Evolutionary conservation across 2,329 filamentous ascomycete genomes (phyloP), one percentile per base, ranked within the genome.

Genomic region (Penicillium brasilianum): DNA sequence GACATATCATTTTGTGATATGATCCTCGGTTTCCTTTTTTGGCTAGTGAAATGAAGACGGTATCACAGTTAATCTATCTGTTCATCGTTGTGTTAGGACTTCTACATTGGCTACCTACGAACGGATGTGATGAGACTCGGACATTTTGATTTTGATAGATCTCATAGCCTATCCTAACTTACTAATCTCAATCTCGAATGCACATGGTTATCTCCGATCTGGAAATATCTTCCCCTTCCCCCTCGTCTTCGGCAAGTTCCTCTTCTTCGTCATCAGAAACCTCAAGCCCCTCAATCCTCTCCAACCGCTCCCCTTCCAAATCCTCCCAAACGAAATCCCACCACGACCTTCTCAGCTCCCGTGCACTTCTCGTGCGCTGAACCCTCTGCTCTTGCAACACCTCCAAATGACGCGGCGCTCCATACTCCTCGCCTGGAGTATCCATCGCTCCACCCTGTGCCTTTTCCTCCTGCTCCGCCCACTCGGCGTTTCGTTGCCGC

Each of bases 321-420:
- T 43, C 67, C 20, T 68, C 57, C 68, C 67, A 70, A 10, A 69
- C 64, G 59, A 63, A 69, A 41, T 71, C 64, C 67, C 67, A 71
- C 66, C 65, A 69, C 1, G 64, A 59, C 49, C 63, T 58, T 11
- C 59, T 60, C 49, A 61, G 51, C 8, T 61, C 65, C 13, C 50
- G 28, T 22, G 69, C 51, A 8, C 61, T 61, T 4, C 37, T 39
- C 32, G 67, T 71, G 2, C 56, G 59, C 55, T 67, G 64, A 18
- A 41, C 53, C 6, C 13, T 51, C 9, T 59, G 52, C 30, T 30
- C 16, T 10, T 59, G 59, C 61, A 65, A 66, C 1, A 20, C n/a
- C 61, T 49, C 53, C 11, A 53, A 34, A 20, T 51, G 55, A 10
- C 52, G 39, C n/a, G 56, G 43, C 25, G 54, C 48, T 51, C 53